Evolutionary conservation across 441 rosid species (phyloP).

Genomic region (Pelargonium fulgidum): DNA sequence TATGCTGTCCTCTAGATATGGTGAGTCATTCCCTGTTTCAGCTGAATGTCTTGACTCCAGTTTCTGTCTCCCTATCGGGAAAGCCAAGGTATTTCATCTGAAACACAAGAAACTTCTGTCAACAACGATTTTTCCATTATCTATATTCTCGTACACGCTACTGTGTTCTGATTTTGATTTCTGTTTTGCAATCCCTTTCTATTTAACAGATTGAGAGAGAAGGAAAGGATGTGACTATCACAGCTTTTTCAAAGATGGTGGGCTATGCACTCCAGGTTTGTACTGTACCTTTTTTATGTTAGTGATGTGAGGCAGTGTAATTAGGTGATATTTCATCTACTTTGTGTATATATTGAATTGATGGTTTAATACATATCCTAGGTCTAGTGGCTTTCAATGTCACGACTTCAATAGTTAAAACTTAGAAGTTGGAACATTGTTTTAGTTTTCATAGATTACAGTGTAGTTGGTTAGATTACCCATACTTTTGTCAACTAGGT

Average conservation of each 20-base stretch:
- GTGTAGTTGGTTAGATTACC: too few species aligned
- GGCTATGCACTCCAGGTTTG: constrained; percentile 71
- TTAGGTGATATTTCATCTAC: neutral
- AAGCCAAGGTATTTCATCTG: constrained; percentile 61
- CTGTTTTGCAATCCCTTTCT: neutral
- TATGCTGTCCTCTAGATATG: constrained; percentile 47
- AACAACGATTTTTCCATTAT: constrained; percentile 16
- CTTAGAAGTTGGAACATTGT: neutral
- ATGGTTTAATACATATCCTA: neutral
- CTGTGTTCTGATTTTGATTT: neutral
- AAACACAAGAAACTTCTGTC: neutral
- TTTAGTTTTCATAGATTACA: neutral
- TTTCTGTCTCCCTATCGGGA: constrained; percentile 91
- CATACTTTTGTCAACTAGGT: too few species aligned
- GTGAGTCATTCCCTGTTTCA: constrained; percentile 85
- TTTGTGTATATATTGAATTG: neutral
- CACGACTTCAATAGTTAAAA: neutral
- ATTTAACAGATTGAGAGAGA: constrained; percentile 71
- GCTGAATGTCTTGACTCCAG: constrained; percentile 90
- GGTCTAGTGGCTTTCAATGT: neutral
- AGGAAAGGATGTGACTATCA: constrained; percentile 89
- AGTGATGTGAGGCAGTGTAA: neutral
- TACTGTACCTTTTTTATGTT: neutral
- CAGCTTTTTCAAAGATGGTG: constrained; percentile 85
- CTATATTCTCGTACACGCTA: constrained; percentile 4